Evolutionary conservation across 2,329 filamentous ascomycete genomes (phyloP), one percentile per base, ranked within the genome.

Genomic region (Fusarium dlaminii): DNA sequence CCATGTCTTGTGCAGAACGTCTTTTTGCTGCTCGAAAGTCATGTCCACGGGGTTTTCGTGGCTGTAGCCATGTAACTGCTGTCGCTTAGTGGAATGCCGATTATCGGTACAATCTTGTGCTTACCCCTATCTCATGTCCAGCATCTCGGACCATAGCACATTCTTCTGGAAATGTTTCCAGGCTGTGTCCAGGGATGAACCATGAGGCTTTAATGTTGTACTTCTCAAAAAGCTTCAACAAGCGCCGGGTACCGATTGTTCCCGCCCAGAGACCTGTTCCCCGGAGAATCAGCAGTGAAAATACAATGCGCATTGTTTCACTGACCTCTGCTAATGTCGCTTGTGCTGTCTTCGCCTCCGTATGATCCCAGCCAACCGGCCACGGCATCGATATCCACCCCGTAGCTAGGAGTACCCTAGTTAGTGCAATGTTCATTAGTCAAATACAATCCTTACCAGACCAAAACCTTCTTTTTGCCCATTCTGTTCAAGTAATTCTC

Each of bases 351-450:
- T 81, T 94, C 89, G 49, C 92, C 92, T 27, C 91, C 92, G 77
- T 95, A 94, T 1, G 90, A 92, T 3, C 92, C 92, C 4, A 94
- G 84, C 92, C 92, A 94, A n/a, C 92, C 92, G 9, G 92, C 90
- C 6, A 94, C 91, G 30, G 91, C 92, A 76, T 94, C 92, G 43
- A 94, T 91, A 74, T 94, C 92, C 48, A 94, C 90, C 12, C 91
- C 91, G 77, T 93, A 93, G 74, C 88, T 86, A 22, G 43, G 27
- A 22, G 52, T 13, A 18, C 18, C 37, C 37, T 62, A 18, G 24
- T 60, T 34, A 60, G 48, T 5, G n/a, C 87, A 18, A 14, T 24
- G 9, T 15, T 20, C 13, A 10, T 27, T 40, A 3, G n/a, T 12
- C 3, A 9, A 22, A 13, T 32, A 15, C n/a, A 37, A 54, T n/a